Percentiles rank a stretch among this genome's conserved stretches.
phyloP scores from a whole-genome alignment of 2,329 filamentous ascomycete genomes.

The Septoria linicola region DNA sequence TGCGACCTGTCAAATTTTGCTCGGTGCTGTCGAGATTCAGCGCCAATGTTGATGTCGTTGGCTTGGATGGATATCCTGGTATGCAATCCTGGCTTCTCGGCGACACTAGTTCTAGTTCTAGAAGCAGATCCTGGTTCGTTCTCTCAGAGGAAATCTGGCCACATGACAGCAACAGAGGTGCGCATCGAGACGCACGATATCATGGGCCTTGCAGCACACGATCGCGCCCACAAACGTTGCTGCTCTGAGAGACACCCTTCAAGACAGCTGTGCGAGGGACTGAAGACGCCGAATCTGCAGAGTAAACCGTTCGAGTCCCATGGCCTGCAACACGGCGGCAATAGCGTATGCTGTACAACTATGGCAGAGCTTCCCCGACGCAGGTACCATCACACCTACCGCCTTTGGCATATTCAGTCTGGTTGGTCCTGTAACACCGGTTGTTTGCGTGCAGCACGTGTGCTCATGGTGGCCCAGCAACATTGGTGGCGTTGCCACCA shows the following conservation, averaged over 20 bases:
- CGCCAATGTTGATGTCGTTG: neutral
- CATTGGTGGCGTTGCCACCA: conserved; percentile 1
- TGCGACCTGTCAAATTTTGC: neutral
- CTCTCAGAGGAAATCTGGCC: too few species aligned
- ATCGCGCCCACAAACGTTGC: too few species aligned
- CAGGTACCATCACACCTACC: conserved; percentile 15
- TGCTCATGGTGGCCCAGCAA: neutral
- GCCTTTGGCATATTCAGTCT: neutral
- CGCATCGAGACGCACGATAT: too few species aligned
- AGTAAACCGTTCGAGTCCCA: neutral
- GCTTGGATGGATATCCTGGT: neutral
- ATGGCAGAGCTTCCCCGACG: conserved; percentile 10
- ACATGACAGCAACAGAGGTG: too few species aligned
- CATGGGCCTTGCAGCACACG: too few species aligned
- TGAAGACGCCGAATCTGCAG: conserved; percentile 2
- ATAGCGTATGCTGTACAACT: conserved; percentile 9
- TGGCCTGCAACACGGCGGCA: neutral
- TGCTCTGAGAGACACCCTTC: too few species aligned
- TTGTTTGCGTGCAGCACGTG: conserved; percentile 1
- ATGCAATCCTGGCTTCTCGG: neutral
- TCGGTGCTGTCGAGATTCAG: neutral
- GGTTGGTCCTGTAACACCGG: conserved; percentile 8
- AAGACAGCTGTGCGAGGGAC: too few species aligned
- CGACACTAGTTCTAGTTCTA: neutral
- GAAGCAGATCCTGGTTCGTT: conserved; percentile 1